A percentile compares a stretch with the other conserved stretches of the same genome.
Evolutionary conservation across 2,329 filamentous ascomycete genomes (phyloP).

Genomic region (Fusarium concolor): DNA sequence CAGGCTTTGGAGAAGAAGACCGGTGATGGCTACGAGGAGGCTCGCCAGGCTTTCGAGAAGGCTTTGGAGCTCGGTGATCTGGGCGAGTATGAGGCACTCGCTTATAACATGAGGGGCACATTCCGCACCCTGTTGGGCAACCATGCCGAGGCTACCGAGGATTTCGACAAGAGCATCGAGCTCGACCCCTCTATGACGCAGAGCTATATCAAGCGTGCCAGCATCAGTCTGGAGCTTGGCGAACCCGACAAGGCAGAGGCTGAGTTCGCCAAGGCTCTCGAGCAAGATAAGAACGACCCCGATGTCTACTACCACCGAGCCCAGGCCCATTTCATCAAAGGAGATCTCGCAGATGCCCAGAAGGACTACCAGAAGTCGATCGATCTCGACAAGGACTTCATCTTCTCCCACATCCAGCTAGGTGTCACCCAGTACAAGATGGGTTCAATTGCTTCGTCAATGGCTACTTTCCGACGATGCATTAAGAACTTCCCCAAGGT

Average conservation of each 20-base stretch:
- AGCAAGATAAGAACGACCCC: constrained; percentile 87
- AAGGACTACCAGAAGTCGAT: constrained; percentile 99
- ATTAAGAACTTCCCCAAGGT: constrained; percentile 99
- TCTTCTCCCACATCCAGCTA: constrained; percentile 99
- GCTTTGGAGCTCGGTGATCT: constrained; percentile 85
- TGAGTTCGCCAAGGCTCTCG: constrained; percentile 87
- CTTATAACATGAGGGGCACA: constrained; percentile 96
- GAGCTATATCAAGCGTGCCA: constrained; percentile 98
- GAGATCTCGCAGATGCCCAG: constrained; percentile 90
- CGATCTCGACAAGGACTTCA: constrained; percentile 93
- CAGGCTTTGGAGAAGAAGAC: constrained; percentile 86
- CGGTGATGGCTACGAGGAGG: constrained; percentile 90
- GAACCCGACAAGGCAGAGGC: constrained; percentile 86
- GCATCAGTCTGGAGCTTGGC: constrained; percentile 95
- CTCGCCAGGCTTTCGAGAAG: constrained; percentile 85
- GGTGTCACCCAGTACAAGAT: constrained; percentile 99
- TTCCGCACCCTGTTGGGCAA: constrained; percentile 94
- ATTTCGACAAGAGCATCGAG: constrained; percentile 93
- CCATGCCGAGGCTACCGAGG: constrained; percentile 81
- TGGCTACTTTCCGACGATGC: constrained; percentile 97
- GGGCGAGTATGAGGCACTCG: constrained; percentile 86
- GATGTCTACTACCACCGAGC: constrained; percentile 99
- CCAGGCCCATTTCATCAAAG: constrained; percentile 97
- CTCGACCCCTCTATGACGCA: constrained; percentile 89
- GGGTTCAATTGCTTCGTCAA: constrained; percentile 96